Evolutionary conservation across 2,329 filamentous ascomycete species (phyloP).

Genomic region (Fusarium pseudoanthophilum): DNA sequence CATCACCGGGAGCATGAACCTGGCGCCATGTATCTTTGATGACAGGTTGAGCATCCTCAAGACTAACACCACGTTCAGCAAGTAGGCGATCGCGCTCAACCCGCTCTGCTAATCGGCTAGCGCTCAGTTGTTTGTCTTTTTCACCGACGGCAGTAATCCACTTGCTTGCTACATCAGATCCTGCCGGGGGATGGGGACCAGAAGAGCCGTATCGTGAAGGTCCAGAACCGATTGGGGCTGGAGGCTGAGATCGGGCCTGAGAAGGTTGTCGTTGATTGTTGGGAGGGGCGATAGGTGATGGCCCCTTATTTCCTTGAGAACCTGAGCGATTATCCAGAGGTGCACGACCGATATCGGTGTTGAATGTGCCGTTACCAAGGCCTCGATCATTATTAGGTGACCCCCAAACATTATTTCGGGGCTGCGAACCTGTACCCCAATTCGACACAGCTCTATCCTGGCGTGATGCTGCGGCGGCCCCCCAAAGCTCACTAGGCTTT

Average conservation of each 20-base stretch:
- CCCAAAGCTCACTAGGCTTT: constrained; percentile 53
- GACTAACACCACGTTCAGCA: constrained; percentile 56
- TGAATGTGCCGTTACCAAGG: constrained; percentile 83
- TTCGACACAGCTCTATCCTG: constrained; percentile 59
- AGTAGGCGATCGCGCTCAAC: constrained; percentile 57
- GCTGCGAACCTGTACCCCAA: constrained; percentile 60
- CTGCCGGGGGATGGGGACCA: constrained; percentile 46
- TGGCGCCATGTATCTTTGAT: constrained; percentile 68
- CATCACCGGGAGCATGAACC: constrained; percentile 52
- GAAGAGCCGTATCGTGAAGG: constrained; percentile 44
- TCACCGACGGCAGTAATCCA: constrained; percentile 58
- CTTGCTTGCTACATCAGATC: constrained; percentile 52
- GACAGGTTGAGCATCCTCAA: constrained; percentile 58
- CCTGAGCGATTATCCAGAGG: constrained; percentile 50
- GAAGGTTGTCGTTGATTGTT: constrained; percentile 39
- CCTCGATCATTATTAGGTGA: constrained; percentile 76
- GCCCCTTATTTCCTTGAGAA: constrained; percentile 51
- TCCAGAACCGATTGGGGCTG: constrained; percentile 49
- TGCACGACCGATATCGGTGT: constrained; percentile 65
- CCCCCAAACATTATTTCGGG: constrained; percentile 79
- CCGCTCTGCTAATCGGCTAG: constrained; percentile 53
- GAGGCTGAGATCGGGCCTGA: constrained; percentile 46
- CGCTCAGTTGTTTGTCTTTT: constrained; percentile 58
- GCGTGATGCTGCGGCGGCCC: constrained; percentile 50
- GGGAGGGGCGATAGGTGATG: constrained; percentile 59